Evolutionary conservation across 1,284 basidiomycete genomes (phyloP).

Genomic region (Coniferiporia weirii): DNA sequence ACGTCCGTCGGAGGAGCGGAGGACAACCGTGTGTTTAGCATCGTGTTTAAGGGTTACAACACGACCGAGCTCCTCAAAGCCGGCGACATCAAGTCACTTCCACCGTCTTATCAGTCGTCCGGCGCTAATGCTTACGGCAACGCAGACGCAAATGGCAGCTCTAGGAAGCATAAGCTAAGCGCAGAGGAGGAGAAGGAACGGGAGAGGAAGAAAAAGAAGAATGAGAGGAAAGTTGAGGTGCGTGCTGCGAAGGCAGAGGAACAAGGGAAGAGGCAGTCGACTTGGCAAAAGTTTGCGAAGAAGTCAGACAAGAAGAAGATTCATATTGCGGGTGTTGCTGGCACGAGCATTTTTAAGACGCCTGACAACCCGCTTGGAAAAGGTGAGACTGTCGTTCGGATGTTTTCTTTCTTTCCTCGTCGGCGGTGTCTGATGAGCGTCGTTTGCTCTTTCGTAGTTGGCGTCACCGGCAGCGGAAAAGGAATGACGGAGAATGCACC

Average conservation of each 20-base stretch:
- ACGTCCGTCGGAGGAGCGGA: slow-evolving; percentile 82
- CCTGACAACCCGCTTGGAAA: slow-evolving; percentile 89
- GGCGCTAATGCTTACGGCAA: slow-evolving; percentile 6
- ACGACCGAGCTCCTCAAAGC: slow-evolving; percentile 86
- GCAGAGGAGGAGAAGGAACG: slow-evolving; percentile 85
- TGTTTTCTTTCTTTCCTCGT: slow-evolving; percentile 17
- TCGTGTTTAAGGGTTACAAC: slow-evolving; percentile 94
- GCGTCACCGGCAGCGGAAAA: slow-evolving; percentile 90
- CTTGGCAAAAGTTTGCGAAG: slow-evolving; percentile 98
- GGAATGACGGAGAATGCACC: slow-evolving; percentile 82
- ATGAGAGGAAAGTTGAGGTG: slow-evolving; percentile 90
- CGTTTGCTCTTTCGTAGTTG: slow-evolving; percentile 51
- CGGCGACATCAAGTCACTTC: slow-evolving; percentile 66
- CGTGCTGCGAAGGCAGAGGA: slow-evolving; percentile 88
- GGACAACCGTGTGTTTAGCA: slow-evolving; percentile 84
- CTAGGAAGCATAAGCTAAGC: slow-evolving; percentile 68
- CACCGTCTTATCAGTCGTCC: slow-evolving; percentile 29
- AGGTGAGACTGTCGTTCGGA: slow-evolving; percentile 45
- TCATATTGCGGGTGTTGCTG: slow-evolving; percentile 79
- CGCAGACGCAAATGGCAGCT: background rate
- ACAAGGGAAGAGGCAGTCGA: slow-evolving; percentile 82
- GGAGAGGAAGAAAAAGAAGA: slow-evolving; percentile 91
- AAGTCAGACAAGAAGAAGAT: slow-evolving; percentile 95
- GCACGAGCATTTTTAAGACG: slow-evolving; percentile 94
- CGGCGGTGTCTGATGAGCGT: slow-evolving; percentile 22